Percentiles rank a stretch among this genome's conserved stretches.
Evolutionary conservation across 192 early-diverging fungal genomes (phyloP).

Genomic region (Backusella macrospora): DNA sequence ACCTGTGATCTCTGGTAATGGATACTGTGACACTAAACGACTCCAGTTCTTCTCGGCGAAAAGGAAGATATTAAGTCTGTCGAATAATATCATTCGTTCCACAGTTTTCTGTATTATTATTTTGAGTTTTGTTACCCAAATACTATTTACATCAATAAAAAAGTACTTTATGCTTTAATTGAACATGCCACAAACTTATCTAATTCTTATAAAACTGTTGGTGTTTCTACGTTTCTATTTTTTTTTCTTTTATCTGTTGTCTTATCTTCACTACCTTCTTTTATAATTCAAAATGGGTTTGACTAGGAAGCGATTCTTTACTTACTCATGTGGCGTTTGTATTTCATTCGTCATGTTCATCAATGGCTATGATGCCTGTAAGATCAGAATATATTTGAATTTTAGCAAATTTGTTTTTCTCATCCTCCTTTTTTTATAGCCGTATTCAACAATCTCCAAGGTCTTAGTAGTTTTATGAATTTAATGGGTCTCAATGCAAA

Average conservation of each 20-base stretch:
- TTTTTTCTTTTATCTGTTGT: slow-evolving; percentile 12
- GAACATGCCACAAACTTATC: slow-evolving; percentile 11
- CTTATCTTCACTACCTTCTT: slow-evolving; percentile 4
- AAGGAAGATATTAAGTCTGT: slow-evolving; percentile 5
- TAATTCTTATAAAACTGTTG: slow-evolving; percentile 7
- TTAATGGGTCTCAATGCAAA: slow-evolving; percentile 12
- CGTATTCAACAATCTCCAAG: slow-evolving; percentile 32
- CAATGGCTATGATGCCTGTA: slow-evolving; percentile 35
- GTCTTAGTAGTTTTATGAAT: slow-evolving; percentile 10
- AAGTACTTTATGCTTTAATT: slow-evolving; percentile 1
- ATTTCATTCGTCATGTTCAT: slow-evolving; percentile 31
- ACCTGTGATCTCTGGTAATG: slow-evolving; percentile 4
- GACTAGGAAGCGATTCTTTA: slow-evolving; percentile 18
- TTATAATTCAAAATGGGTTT: slow-evolving; percentile 9
- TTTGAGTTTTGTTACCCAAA: slow-evolving; percentile 4
- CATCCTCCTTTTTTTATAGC: slow-evolving; percentile 4
- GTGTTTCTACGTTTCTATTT: slow-evolving; percentile 10
- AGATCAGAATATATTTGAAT: neutral
- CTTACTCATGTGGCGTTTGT: slow-evolving; percentile 17
- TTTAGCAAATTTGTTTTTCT: neutral
- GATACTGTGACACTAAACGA: slow-evolving; percentile 3
- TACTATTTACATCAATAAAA: slow-evolving; percentile 6
- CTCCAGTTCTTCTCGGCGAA: neutral
- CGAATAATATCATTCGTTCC: slow-evolving; percentile 7
- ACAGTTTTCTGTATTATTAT: neutral